A percentile compares a stretch with the other conserved stretches of the same genome.
These are phyloP conservation scores for Tetrapisispora iriomotensis DNA, from an alignment of 805 yeast species.

Conservation along the genomic window DNA sequence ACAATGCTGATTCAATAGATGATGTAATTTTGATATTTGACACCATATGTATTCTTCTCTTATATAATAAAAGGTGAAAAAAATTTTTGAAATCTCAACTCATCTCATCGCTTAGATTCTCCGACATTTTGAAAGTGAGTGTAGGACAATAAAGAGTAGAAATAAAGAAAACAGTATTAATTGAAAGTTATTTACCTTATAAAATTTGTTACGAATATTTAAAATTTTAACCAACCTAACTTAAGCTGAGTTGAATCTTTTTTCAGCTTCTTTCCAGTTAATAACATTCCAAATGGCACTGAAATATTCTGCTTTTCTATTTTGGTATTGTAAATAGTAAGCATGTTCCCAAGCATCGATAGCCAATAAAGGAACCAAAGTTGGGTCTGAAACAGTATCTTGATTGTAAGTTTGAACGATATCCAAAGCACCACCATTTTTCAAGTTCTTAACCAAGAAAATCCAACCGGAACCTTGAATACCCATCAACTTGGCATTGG, in stretches of 20 bases:
- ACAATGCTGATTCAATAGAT: neutral
- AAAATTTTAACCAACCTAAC: too few species aligned
- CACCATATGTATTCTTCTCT: neutral
- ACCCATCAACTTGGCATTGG: conserved; percentile 71
- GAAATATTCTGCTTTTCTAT: conserved; percentile 86
- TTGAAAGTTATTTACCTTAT: neutral
- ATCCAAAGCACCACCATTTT: conserved; percentile 56
- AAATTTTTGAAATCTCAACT: too few species aligned
- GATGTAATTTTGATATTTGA: neutral
- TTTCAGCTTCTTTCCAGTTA: conserved; percentile 87
- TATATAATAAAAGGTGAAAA: too few species aligned
- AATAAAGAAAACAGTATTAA: neutral
- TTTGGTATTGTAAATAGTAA: conserved; percentile 85
- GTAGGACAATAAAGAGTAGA: neutral
- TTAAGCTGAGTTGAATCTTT: conserved; percentile 41
- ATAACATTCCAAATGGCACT: conserved; percentile 90
- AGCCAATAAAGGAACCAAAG: conserved; percentile 67
- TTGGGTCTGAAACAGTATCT: conserved; percentile 65
- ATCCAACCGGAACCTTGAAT: conserved; percentile 97
- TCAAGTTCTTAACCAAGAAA: conserved; percentile 73
- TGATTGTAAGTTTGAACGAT: conserved; percentile 78
- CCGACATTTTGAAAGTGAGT: too few species aligned
- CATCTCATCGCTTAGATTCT: conserved; percentile 1
- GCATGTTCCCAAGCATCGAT: conserved; percentile 98
- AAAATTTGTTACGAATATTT: too few species aligned